These are phyloP conservation scores for Leccinum solheimii DNA, from an alignment of 1,284 basidiomycete species.

Conservation along the genomic window DNA sequence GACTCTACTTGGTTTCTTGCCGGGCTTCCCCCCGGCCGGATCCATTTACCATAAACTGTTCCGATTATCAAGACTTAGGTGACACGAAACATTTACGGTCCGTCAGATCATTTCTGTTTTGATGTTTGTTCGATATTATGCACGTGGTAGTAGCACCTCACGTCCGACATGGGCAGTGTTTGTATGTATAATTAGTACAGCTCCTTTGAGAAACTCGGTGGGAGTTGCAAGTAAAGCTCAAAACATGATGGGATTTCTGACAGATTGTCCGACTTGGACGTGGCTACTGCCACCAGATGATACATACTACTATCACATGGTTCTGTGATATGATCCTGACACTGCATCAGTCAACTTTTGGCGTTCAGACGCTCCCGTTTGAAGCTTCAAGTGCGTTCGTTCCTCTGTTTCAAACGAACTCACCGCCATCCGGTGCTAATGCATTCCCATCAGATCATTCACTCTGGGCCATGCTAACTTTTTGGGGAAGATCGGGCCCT, in stretches of 20 bases:
- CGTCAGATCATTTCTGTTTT: background rate
- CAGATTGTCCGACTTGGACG: background rate
- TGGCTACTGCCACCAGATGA: background rate
- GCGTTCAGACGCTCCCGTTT: background rate
- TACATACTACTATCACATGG: background rate
- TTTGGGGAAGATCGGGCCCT: background rate
- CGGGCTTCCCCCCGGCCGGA: too few species aligned
- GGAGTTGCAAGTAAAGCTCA: background rate
- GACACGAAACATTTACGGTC: background rate
- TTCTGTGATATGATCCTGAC: background rate
- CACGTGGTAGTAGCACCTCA: background rate
- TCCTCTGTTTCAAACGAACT: background rate
- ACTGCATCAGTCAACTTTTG: background rate
- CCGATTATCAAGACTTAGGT: too few species aligned
- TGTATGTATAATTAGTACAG: background rate
- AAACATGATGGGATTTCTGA: background rate
- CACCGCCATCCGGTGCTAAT: background rate
- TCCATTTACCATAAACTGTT: too few species aligned
- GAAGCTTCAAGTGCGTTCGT: background rate
- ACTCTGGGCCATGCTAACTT: constrained; percentile 3
- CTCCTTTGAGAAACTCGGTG: background rate
- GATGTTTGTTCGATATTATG: background rate
- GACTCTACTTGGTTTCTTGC: too few species aligned
- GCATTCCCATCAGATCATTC: constrained; percentile 1
- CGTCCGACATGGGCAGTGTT: background rate